Base-by-base conservation (phyloP, 2,329 filamentous ascomycete genomes). In the Ophiostoma novo-ulmi region DNA sequence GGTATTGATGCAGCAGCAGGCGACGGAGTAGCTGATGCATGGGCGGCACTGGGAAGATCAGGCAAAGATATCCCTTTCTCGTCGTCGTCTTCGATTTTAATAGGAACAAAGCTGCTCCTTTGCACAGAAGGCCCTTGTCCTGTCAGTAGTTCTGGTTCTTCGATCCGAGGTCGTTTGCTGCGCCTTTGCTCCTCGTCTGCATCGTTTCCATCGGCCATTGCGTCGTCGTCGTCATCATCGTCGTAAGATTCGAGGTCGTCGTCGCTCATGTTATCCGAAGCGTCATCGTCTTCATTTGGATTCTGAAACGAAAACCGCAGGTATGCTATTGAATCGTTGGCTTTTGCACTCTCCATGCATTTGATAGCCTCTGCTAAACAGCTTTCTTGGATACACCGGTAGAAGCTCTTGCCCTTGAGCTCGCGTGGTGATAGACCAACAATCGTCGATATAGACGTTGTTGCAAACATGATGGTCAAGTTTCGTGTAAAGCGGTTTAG, bases 301-400 rank as follows among this genome's bases (percentile, higher is more conserved):
- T 95, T 90, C 69, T 91, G 86, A 76, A 91, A 94, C 86, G 89
- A 92, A 78, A 96, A 97, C 22, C 93, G 90, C 72, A 97, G 83
- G 76, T 97, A 96, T 1, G 93, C 92, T 76, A 96, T 95, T 1
- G 93, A 96, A 78, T 97, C 92, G 75, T 97, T 96, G 38, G 90
- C 90, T 78, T 97, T 97, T 31, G 93, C 92, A 74, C 90, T 91
- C 79, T 96, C 93, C 41, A 97, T 80, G 75, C 91, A 94, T 73
- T 88, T 86, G 44, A 94, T 87, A 3, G 92, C 92, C 75, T 95
- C 91, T 10, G 86, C 82, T 38, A 95, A 82, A 75, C 91, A 95
- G 72, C 88, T 90, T 75, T 91, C 88, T 71, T 91, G 87, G 68
- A 97, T 95, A 77, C 91, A 94, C 75, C 93, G 91, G 78, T 96